Base-by-base conservation (phyloP, 2,329 filamentous ascomycete species). In the Fusarium succisae region DNA sequence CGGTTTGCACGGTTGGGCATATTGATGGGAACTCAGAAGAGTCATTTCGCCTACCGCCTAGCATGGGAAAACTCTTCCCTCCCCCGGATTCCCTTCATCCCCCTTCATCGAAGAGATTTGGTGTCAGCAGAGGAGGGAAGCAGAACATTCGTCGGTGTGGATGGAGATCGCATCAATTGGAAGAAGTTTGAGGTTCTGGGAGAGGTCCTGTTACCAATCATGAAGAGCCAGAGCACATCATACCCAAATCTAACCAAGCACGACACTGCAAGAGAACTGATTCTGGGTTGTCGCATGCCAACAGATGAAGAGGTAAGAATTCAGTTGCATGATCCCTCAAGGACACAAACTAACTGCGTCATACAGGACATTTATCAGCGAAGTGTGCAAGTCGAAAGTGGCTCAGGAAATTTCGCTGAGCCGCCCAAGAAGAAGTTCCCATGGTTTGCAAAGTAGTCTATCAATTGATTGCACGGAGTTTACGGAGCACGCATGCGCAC, bases 151-250 rank as follows among this genome's bases (percentile, higher is more conserved):
- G 86, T 98, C 4, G 94, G 93, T 13, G 87, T 89, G 5, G 88
- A 90, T 69, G 90, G 87, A 73, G 90, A 94, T 72, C 88, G 94
- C 58, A 94, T 99, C 80, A 98, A 98, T 81, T 99, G 96, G 96
- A 95, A 93, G 83, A 99, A 99, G 81, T 99, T 98, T 78, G 96
- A 98, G 82, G 92, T 99, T 38, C 91, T 98, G 83, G 95, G 95
- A 12, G 96, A 98, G 77, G 93, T 98, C 10, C 89, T 98, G 60
- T 87, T 98, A 68, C 93, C 94, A 5, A 91, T 99, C 62, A 97
- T 98, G 89, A 93, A 92, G 83, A 98, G 96, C 78, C 95, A 98
- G 82, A 93, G 93, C 61, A 91, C 91, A 55, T 91, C 94, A 10
- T 98, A 98, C 77, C 89, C 91, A 32, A 92, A 91, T 70, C 85